These are phyloP conservation scores for Fusarium sp. DNA, from an alignment of 2,329 filamentous ascomycete species.

Conservation along the genomic window DNA sequence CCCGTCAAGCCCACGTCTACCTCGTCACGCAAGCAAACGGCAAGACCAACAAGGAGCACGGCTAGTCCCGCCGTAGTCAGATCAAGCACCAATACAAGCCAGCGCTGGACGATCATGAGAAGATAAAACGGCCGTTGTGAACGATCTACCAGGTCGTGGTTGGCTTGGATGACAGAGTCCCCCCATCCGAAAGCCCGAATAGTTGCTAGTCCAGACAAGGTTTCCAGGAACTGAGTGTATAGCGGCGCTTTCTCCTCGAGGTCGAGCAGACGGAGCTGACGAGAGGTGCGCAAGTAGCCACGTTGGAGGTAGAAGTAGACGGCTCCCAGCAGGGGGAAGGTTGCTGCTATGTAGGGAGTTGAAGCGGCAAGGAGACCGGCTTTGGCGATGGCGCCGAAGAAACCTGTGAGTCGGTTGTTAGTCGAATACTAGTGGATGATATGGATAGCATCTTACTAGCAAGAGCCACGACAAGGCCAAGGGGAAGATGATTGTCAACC, in stretches of 20 bases:
- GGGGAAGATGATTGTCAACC: constrained; percentile 56
- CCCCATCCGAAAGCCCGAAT: constrained; percentile 66
- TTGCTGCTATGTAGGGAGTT: constrained; percentile 51
- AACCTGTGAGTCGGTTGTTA: constrained; percentile 43
- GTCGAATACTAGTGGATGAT: neutral
- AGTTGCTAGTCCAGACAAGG: constrained; percentile 58
- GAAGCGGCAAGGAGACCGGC: constrained; percentile 42
- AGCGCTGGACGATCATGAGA: constrained; percentile 66
- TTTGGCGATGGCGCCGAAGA: constrained; percentile 47
- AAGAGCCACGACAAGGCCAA: constrained; percentile 49
- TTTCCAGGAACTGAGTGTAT: constrained; percentile 58
- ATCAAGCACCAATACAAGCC: constrained; percentile 64
- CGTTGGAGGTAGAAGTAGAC: constrained; percentile 58
- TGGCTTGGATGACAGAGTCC: constrained; percentile 54
- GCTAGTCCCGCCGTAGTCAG: constrained; percentile 60
- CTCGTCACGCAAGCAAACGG: constrained; percentile 49
- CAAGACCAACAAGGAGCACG: constrained; percentile 59
- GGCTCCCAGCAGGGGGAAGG: constrained; percentile 56
- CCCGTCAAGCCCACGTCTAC: constrained; percentile 50
- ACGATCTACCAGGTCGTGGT: constrained; percentile 60
- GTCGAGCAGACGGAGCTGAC: constrained; percentile 56
- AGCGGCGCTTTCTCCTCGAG: constrained; percentile 56
- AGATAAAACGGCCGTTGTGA: constrained; percentile 69
- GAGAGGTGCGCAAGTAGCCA: constrained; percentile 56
- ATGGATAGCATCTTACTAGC: constrained; percentile 48